Conservation (phyloP, 2,329 filamentous ascomycete genomes). For the Fusarium sulawesiense region DNA sequence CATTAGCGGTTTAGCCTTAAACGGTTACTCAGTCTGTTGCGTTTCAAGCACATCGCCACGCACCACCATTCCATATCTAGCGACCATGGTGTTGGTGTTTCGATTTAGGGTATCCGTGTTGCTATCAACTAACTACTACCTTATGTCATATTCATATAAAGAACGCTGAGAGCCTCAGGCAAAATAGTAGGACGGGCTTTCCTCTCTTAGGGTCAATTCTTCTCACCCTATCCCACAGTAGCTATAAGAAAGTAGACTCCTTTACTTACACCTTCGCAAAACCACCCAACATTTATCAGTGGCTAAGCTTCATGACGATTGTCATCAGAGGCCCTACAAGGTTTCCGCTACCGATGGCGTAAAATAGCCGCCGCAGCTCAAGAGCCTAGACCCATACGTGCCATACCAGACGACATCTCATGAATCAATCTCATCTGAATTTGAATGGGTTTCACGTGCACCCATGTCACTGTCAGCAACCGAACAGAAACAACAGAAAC, state of each 20-base stretch:
- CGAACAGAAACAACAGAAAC: background rate
- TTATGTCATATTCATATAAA: background rate
- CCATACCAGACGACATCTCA: conserved; percentile 20
- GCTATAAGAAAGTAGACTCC: background rate
- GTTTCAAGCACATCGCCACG: conserved; percentile 28
- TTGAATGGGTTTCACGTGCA: background rate
- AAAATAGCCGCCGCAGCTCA: conserved; percentile 25
- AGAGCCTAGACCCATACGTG: conserved; percentile 15
- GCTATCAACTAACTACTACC: background rate
- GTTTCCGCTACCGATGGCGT: conserved; percentile 26
- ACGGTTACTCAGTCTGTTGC: conserved; percentile 15
- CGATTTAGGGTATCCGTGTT: conserved; percentile 9
- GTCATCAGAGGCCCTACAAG: conserved; percentile 3
- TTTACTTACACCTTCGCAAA: background rate
- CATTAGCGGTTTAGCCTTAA: conserved; percentile 14
- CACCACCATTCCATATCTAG: conserved; percentile 36
- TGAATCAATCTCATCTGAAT: conserved; percentile 5
- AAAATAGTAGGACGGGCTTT: background rate
- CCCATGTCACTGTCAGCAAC: background rate
- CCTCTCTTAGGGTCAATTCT: background rate
- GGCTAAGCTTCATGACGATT: conserved; percentile 15
- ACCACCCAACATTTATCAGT: background rate
- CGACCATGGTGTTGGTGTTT: conserved; percentile 17
- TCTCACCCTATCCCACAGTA: background rate
- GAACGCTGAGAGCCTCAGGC: background rate